These are phyloP conservation scores for Iris pallida DNA, from an alignment of 116 monocot genomes.

Conservation along the genomic window DNA sequence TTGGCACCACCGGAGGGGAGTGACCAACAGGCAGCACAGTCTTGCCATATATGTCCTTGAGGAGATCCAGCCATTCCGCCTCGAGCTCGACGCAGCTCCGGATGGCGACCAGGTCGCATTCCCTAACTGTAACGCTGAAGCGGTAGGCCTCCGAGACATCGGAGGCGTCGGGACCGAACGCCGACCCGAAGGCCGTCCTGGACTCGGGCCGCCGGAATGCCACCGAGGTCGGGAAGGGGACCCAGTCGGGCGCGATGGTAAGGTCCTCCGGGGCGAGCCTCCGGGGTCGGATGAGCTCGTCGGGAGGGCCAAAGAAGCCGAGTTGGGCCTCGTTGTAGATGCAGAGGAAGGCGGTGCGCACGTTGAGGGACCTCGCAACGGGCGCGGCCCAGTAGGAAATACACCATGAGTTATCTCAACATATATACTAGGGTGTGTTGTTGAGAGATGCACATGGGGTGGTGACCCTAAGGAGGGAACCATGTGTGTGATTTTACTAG, in stretches of 20 bases:
- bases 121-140: background rate
- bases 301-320: background rate
- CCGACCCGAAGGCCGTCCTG: background rate
- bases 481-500: no score
- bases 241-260: background rate
- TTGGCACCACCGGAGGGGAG: background rate
- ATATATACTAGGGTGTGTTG: no score
- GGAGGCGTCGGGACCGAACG: background rate
- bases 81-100: conserved; percentile 11
- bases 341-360: background rate
- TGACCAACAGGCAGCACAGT: conserved; percentile 11
- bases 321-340: background rate
- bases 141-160: background rate
- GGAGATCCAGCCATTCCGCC: background rate
- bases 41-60: background rate
- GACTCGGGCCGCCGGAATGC: conserved; percentile 6
- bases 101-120: background rate
- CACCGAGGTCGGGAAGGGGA: conserved; percentile 6
- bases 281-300: background rate
- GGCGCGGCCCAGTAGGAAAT: background rate
- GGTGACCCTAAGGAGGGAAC: no score
- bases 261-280: background rate
- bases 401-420: no score
- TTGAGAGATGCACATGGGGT: no score
- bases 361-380: background rate